These are phyloP conservation scores for Vitis hybrid DNA, from an alignment of 177 flowering plant genomes.

Conservation along the genomic window DNA sequence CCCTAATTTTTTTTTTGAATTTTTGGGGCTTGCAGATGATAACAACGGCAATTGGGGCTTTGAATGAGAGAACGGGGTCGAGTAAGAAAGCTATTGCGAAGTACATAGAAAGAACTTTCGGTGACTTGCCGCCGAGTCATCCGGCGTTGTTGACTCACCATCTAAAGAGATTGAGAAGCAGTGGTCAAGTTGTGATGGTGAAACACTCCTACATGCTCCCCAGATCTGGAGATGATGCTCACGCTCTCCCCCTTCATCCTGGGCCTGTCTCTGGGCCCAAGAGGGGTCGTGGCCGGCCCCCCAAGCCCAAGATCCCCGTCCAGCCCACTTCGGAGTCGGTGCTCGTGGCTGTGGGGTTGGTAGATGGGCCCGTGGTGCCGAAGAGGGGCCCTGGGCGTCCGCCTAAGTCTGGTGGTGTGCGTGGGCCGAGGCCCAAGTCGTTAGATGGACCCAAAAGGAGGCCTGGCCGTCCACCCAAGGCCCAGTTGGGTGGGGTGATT, in stretches of 20 bases:
- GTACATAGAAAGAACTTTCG: slow-evolving; percentile 47
- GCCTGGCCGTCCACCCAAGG: slow-evolving; percentile 39
- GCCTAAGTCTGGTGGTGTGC: slow-evolving; percentile 10
- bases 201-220: slow-evolving; percentile 72
- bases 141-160: slow-evolving; percentile 53
- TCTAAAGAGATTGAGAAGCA: slow-evolving; percentile 51
- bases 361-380: slow-evolving; percentile 4
- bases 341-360: slow-evolving; percentile 10
- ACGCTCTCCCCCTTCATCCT: background rate
- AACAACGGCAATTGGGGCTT: slow-evolving; percentile 42
- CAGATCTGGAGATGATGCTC: slow-evolving; percentile 20
- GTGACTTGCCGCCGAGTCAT: slow-evolving; percentile 57
- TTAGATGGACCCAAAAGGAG: slow-evolving; percentile 19
- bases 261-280: slow-evolving; percentile 10
- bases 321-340: slow-evolving; percentile 5
- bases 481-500: slow-evolving; percentile 5
- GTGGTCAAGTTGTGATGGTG: slow-evolving; percentile 51
- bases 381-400: slow-evolving; percentile 25
- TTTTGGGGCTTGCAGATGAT: slow-evolving; percentile 53
- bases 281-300: slow-evolving; percentile 43
- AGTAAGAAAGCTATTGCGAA: slow-evolving; percentile 63
- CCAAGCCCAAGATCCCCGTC: slow-evolving; percentile 24
- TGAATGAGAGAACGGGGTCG: slow-evolving; percentile 61
- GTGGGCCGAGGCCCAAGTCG: background rate
- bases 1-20: slow-evolving; percentile 5